A percentile compares a stretch with the other conserved stretches of the same genome.
These are phyloP conservation scores for Apiospora rasikravindrae DNA, from an alignment of 2,329 filamentous ascomycete genomes.

Conservation along the genomic window DNA sequence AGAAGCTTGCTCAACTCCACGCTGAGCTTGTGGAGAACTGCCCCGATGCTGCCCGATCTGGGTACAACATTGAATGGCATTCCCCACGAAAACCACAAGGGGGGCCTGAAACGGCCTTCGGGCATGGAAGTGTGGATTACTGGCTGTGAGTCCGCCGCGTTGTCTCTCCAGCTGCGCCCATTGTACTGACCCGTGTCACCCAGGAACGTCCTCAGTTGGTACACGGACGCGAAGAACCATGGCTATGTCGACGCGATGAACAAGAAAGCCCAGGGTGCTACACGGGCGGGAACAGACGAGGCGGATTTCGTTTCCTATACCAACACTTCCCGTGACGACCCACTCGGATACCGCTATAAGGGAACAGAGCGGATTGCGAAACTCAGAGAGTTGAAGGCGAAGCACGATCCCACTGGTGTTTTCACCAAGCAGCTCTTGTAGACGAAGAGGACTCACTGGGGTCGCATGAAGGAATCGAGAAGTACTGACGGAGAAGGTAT, in stretches of 20 bases:
- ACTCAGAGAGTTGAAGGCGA: background rate
- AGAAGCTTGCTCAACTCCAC: slow-evolving; percentile 20
- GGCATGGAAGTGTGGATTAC: background rate
- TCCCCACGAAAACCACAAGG: background rate
- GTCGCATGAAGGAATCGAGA: background rate
- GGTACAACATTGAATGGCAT: slow-evolving; percentile 25
- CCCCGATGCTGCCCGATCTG: slow-evolving; percentile 23
- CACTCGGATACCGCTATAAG: background rate
- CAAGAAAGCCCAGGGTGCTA: background rate
- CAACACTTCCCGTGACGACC: background rate
- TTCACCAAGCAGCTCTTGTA: background rate
- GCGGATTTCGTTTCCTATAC: background rate
- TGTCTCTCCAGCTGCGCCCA: background rate
- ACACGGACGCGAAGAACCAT: background rate
- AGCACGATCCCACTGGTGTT: background rate
- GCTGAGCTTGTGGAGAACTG: slow-evolving; percentile 22
- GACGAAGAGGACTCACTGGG: background rate
- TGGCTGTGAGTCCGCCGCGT: slow-evolving; percentile 20
- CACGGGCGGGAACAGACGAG: background rate
- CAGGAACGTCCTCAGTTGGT: slow-evolving; percentile 19
- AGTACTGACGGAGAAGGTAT: background rate
- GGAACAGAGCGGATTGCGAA: background rate
- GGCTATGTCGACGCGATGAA: background rate
- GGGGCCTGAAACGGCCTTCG: background rate
- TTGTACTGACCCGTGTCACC: background rate